These are phyloP conservation scores for Ceratocystis eucalypticola DNA, from an alignment of 2,329 filamentous ascomycete species.

Conservation along the genomic window DNA sequence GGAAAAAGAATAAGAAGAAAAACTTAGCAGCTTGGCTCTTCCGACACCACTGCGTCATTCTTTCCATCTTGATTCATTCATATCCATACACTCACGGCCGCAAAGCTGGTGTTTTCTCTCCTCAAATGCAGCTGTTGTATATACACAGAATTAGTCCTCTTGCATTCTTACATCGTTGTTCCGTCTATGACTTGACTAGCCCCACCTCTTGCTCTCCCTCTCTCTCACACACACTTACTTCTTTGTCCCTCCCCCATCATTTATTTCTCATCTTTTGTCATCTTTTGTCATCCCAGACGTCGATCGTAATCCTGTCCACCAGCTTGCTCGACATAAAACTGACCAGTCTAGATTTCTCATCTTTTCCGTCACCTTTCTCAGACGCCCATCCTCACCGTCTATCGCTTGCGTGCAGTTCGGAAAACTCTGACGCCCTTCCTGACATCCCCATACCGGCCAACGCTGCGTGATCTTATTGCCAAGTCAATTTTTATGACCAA, in stretches of 20 bases:
- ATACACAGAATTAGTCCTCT: too few species aligned
- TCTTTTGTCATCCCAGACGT: background rate
- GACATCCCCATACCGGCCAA: conserved; percentile 42
- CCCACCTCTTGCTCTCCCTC: too few species aligned
- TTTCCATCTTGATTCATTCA: background rate
- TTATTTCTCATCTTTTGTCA: background rate
- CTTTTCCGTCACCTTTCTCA: conserved; percentile 48
- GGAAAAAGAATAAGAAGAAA: too few species aligned
- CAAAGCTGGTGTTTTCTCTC: too few species aligned
- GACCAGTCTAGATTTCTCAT: conserved; percentile 40
- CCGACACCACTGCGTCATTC: background rate
- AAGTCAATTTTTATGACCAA: conserved; percentile 54
- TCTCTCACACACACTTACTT: background rate
- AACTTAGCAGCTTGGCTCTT: background rate
- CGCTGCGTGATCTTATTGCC: conserved; percentile 46
- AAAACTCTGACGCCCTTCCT: conserved; percentile 42
- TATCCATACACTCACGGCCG: too few species aligned
- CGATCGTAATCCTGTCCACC: background rate
- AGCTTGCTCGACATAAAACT: background rate
- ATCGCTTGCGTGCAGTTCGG: conserved; percentile 46
- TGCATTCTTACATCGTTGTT: background rate
- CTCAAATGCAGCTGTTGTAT: too few species aligned
- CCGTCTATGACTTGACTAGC: too few species aligned
- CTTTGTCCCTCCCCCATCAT: background rate
- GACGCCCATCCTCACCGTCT: conserved; percentile 50